These are phyloP conservation scores for Ceratonia siliqua DNA, from an alignment of 306 rosid species.

Conservation along the genomic window DNA sequence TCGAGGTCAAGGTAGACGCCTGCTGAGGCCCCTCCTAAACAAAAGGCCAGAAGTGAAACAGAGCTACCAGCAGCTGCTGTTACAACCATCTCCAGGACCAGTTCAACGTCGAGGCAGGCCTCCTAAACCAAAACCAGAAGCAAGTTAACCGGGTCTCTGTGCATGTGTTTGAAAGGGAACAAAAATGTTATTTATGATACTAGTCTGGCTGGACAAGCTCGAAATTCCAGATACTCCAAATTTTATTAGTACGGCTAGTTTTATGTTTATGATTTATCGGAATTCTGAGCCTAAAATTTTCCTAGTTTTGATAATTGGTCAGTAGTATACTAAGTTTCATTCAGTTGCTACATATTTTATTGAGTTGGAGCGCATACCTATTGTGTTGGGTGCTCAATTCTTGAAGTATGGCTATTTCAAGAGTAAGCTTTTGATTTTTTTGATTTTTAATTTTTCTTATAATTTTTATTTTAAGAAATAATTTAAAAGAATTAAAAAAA, in stretches of 20 bases:
- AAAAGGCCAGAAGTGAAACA: neutral
- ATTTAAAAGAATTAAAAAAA: too few species aligned
- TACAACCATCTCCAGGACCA: neutral
- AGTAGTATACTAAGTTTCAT: neutral
- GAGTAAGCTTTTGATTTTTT: too few species aligned
- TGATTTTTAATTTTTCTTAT: too few species aligned
- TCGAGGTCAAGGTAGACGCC: conserved; percentile 3
- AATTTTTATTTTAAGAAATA: too few species aligned
- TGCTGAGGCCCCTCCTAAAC: conserved; percentile 1
- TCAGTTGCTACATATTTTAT: neutral
- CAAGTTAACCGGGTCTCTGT: neutral
- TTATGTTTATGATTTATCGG: neutral
- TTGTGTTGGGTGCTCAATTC: too few species aligned
- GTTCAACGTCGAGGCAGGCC: conserved; percentile 7
- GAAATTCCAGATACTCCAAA: neutral
- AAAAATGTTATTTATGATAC: neutral
- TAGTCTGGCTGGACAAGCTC: neutral
- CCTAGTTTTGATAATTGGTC: conserved; percentile 1
- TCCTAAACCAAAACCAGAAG: neutral
- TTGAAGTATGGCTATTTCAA: too few species aligned
- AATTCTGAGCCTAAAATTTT: neutral
- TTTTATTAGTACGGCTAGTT: neutral
- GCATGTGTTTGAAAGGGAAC: neutral
- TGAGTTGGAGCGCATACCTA: too few species aligned
- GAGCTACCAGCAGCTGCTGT: neutral